phyloP scores from a whole-genome alignment of 176 grass and related monocot genomes.

The Poa annua region DNA sequence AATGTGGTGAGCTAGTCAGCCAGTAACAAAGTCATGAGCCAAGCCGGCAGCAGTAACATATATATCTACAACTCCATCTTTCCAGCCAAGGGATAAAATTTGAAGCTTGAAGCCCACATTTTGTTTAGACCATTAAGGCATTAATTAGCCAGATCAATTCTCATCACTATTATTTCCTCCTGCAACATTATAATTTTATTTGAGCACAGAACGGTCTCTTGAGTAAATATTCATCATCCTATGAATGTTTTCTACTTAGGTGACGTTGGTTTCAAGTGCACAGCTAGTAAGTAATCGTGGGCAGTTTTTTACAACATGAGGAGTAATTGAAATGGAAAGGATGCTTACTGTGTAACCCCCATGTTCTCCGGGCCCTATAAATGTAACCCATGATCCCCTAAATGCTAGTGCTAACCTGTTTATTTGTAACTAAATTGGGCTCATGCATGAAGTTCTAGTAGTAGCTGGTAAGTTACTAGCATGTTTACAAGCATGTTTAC shows the following conservation, averaged over 20 bases:
- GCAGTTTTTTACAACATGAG: background rate
- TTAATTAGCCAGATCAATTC: constrained; percentile 1
- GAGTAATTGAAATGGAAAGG: constrained; percentile 18
- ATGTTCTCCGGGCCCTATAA: background rate
- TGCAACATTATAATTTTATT: constrained; percentile 15
- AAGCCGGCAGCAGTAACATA: background rate
- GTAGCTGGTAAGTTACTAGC: constrained; percentile 10
- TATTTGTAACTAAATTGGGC: constrained; percentile 26
- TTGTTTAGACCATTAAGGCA: background rate
- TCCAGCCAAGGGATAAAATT: background rate
- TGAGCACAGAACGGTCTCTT: background rate
- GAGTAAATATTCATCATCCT: constrained; percentile 1
- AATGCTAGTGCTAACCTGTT: background rate
- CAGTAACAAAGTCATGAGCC: background rate
- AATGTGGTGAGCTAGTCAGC: background rate
- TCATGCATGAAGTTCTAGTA: background rate
- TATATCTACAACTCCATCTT: background rate
- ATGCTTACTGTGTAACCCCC: background rate
- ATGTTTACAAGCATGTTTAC: constrained; percentile 8
- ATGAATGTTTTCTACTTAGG: background rate
- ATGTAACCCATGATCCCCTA: background rate
- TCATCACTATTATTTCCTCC: background rate
- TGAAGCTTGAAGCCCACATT: background rate
- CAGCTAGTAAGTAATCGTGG: background rate
- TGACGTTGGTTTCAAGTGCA: background rate